phyloP scores from a whole-genome alignment of 2,329 filamentous ascomycete genomes.

The Xylariaceae sp. region DNA sequence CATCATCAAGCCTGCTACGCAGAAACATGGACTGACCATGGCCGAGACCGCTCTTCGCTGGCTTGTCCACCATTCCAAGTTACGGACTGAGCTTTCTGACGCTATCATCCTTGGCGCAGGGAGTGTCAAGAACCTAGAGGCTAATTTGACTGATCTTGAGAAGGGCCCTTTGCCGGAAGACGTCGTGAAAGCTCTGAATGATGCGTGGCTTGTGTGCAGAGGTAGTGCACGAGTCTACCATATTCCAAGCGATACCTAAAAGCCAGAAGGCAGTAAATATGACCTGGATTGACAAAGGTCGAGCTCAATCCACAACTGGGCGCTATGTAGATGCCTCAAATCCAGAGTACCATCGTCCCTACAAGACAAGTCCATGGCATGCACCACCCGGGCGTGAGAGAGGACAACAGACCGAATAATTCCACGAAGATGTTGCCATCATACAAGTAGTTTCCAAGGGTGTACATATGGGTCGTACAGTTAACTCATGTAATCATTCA shows the following conservation, averaged over 20 bases:
- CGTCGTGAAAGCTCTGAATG: constrained; percentile 8
- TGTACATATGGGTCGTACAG: too few relatives aligned
- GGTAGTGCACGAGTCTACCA: constrained; percentile 1
- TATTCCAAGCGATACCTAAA: neutral
- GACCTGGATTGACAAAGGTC: neutral
- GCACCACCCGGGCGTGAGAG: too few relatives aligned
- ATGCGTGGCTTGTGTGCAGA: constrained; percentile 10
- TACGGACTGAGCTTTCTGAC: constrained; percentile 31
- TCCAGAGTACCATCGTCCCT: too few relatives aligned
- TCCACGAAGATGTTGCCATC: too few relatives aligned
- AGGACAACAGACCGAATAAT: too few relatives aligned
- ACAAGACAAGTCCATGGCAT: too few relatives aligned
- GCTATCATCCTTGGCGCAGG: constrained; percentile 35
- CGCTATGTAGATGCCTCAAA: too few relatives aligned
- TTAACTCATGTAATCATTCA: too few relatives aligned
- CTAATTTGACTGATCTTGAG: constrained; percentile 33
- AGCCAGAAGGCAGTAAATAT: neutral
- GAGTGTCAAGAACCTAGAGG: constrained; percentile 32
- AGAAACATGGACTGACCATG: constrained; percentile 32
- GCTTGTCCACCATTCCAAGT: constrained; percentile 34
- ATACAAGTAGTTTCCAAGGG: too few relatives aligned
- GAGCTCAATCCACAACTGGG: too few relatives aligned
- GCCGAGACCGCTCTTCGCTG: constrained; percentile 41
- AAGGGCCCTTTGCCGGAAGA: constrained; percentile 35
- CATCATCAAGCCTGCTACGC: constrained; percentile 25